Conservation (phyloP, 768 basidiomycete species). For the Leccinum longicurvipes region DNA sequence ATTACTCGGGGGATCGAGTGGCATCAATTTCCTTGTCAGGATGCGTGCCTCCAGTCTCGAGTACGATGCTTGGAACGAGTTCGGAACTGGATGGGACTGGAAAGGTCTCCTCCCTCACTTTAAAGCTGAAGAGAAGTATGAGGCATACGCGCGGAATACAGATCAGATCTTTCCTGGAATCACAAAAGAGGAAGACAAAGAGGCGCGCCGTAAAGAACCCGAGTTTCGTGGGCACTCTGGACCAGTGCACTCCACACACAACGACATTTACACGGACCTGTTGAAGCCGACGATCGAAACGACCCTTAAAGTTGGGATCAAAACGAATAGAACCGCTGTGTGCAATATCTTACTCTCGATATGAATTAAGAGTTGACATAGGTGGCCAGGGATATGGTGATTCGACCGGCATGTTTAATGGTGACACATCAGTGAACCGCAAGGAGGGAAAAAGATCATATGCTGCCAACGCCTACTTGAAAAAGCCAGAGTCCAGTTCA, state of each 20-base stretch:
- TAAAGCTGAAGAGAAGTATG: constrained; percentile 11
- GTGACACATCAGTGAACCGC: constrained; percentile 17
- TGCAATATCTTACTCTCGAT: neutral
- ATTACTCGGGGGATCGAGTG: constrained; percentile 20
- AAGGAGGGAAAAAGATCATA: constrained; percentile 15
- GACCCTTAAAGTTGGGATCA: constrained; percentile 7
- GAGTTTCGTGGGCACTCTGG: constrained; percentile 12
- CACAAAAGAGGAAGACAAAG: constrained; percentile 7
- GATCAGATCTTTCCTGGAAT: constrained; percentile 16
- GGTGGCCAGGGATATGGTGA: constrained; percentile 6
- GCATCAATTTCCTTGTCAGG: constrained; percentile 15
- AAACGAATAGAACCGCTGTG: constrained; percentile 14
- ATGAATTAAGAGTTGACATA: neutral
- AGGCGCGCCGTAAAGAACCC: constrained; percentile 7
- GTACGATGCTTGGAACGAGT: constrained; percentile 19
- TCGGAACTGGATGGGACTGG: constrained; percentile 18
- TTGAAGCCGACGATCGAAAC: constrained; percentile 12
- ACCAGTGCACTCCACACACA: constrained; percentile 13
- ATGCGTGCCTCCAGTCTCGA: constrained; percentile 19
- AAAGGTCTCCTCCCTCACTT: constrained; percentile 14
- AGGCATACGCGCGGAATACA: constrained; percentile 5
- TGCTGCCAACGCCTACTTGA: constrained; percentile 17
- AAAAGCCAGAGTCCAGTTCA: constrained; percentile 1
- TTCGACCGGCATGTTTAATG: constrained; percentile 18
- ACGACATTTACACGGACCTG: constrained; percentile 13